Percentiles rank a stretch among this genome's conserved stretches.
phyloP scores from a whole-genome alignment of 169 alveolate genomes.

The Cryptosporidium sp. region DNA sequence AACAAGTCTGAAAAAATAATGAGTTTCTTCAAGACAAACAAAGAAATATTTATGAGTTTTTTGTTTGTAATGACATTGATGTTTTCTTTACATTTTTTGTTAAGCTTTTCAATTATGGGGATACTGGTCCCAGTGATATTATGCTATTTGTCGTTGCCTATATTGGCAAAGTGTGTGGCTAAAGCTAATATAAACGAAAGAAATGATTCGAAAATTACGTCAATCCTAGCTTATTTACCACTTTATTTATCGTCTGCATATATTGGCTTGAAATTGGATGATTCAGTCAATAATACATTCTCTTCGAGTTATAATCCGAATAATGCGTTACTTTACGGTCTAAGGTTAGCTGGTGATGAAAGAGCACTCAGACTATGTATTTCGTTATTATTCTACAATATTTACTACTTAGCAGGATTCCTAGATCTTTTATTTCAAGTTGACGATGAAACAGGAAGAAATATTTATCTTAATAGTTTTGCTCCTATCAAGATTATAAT shows the following conservation, averaged over 20 bases:
- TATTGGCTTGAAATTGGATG: slow-evolving; percentile 42
- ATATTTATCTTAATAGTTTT: slow-evolving; percentile 3
- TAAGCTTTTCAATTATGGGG: slow-evolving; percentile 24
- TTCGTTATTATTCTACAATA: slow-evolving; percentile 48
- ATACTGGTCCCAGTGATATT: slow-evolving; percentile 20
- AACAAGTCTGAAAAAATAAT: background rate
- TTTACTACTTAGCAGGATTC: slow-evolving; percentile 56
- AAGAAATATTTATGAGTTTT: background rate
- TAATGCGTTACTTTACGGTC: background rate
- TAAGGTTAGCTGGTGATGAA: slow-evolving; percentile 36
- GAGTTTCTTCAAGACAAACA: background rate
- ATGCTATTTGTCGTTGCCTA: slow-evolving; percentile 2
- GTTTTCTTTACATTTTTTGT: slow-evolving; percentile 7
- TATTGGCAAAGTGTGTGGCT: background rate
- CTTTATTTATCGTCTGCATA: slow-evolving; percentile 20
- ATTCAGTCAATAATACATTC: slow-evolving; percentile 2
- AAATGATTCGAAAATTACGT: slow-evolving; percentile 11
- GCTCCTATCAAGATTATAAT: slow-evolving; percentile 18
- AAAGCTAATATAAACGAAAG: background rate
- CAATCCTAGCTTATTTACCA: slow-evolving; percentile 40
- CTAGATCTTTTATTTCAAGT: slow-evolving; percentile 28
- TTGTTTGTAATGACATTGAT: slow-evolving; percentile 5
- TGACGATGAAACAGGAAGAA: slow-evolving; percentile 28
- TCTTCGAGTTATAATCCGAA: background rate
- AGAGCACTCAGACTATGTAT: slow-evolving; percentile 26